phyloP scores from a whole-genome alignment of 352 stramenopile species.

The Globisporangium sylvaticum region DNA sequence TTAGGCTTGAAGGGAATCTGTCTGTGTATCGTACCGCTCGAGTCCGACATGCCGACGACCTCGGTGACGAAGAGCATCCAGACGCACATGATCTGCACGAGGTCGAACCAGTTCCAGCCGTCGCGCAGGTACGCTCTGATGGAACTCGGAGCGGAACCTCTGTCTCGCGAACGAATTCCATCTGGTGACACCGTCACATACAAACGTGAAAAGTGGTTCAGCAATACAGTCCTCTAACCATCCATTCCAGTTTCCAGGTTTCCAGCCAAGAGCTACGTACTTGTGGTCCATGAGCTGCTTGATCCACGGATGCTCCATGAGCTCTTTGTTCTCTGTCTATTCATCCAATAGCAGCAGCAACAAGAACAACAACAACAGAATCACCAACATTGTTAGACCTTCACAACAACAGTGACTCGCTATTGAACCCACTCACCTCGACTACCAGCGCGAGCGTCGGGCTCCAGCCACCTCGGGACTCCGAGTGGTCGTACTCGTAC shows the following conservation, averaged over 20 bases:
- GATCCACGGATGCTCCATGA: slow-evolving; percentile 77
- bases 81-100: slow-evolving; percentile 66
- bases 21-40: slow-evolving; percentile 20
- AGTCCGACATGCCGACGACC: slow-evolving; percentile 32
- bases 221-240: no score
- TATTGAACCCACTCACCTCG: slow-evolving; percentile 30
- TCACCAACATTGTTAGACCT: neutral
- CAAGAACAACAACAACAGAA: neutral
- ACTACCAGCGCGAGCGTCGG: slow-evolving; percentile 60
- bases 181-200: slow-evolving; percentile 19
- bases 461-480: slow-evolving; percentile 54
- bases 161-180: slow-evolving; percentile 73
- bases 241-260: no score
- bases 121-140: slow-evolving; percentile 66
- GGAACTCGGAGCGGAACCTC: slow-evolving; percentile 70
- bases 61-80: slow-evolving; percentile 63
- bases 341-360: neutral
- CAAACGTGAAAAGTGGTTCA: no score
- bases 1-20: neutral
- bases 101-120: slow-evolving; percentile 77
- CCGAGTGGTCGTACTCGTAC: slow-evolving; percentile 76
- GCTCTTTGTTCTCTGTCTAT: slow-evolving; percentile 75
- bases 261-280: slow-evolving; percentile 22
- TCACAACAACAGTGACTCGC: neutral
- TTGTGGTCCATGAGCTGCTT: slow-evolving; percentile 76